Percentiles rank a stretch among this genome's conserved stretches.
These are phyloP conservation scores for Colletotrichum lindemuthianum DNA, from an alignment of 2,329 filamentous ascomycete species.

Conservation along the genomic window DNA sequence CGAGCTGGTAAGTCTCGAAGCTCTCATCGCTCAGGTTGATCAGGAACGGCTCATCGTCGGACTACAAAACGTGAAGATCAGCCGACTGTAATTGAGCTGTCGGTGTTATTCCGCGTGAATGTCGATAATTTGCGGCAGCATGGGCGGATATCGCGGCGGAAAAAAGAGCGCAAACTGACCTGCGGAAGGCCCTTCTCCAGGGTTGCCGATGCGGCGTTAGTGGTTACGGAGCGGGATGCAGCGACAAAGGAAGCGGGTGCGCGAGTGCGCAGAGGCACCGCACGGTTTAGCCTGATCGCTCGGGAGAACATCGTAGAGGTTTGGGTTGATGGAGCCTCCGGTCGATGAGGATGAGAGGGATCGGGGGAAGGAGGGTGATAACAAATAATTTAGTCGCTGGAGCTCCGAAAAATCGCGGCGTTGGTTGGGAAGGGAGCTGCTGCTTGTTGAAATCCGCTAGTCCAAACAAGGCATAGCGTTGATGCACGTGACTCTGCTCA, in stretches of 20 bases:
- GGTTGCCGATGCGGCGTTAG: constrained; percentile 91
- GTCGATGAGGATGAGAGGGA: constrained; percentile 44
- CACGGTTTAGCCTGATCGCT: constrained; percentile 70
- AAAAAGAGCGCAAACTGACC: constrained; percentile 47
- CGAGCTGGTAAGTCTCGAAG: constrained; percentile 99
- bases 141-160: constrained; percentile 8
- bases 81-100: constrained; percentile 6
- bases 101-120: not conserved
- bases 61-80: constrained; percentile 59
- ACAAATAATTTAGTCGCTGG: constrained; percentile 45
- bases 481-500: constrained; percentile 41
- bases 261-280: constrained; percentile 66
- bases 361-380: constrained; percentile 42
- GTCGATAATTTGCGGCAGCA: constrained; percentile 5
- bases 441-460: constrained; percentile 52
- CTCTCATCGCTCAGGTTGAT: constrained; percentile 96
- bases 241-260: constrained; percentile 55
- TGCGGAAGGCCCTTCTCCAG: constrained; percentile 77
- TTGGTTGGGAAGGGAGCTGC: constrained; percentile 45
- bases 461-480: constrained; percentile 40
- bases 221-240: constrained; percentile 84
- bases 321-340: constrained; percentile 43
- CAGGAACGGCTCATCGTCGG: constrained; percentile 92
- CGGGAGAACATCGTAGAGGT: constrained; percentile 73
- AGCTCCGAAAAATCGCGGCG: constrained; percentile 58